These are phyloP conservation scores for Creolimax fragrantissima DNA, from an alignment of 78 protist genomes.

Conservation along the genomic window DNA sequence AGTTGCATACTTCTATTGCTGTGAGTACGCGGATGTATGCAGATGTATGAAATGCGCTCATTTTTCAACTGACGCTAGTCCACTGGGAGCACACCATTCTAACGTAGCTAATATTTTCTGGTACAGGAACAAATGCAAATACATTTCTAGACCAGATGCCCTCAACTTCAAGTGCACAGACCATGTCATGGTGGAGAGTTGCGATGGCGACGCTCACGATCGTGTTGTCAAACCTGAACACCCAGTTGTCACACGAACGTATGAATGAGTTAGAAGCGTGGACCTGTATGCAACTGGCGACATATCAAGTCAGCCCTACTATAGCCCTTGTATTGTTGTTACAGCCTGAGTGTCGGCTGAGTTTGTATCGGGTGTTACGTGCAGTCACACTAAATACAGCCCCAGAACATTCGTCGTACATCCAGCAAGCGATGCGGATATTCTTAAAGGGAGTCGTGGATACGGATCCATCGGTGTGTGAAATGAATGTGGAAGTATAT, in stretches of 20 bases:
- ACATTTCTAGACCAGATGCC: neutral
- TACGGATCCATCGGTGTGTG: neutral
- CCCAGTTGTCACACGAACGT: neutral
- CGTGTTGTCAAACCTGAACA: neutral
- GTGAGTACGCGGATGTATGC: neutral
- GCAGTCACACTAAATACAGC: neutral
- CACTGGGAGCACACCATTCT: neutral
- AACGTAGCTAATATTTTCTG: neutral
- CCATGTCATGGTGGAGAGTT: neutral
- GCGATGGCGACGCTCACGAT: neutral
- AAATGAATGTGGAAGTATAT: neutral
- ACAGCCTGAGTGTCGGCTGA: neutral
- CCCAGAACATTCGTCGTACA: neutral
- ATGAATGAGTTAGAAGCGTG: neutral
- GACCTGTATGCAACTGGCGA: neutral
- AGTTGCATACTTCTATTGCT: neutral
- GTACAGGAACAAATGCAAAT: neutral
- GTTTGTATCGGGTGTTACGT: neutral
- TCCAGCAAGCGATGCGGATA: neutral
- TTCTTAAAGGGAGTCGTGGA: neutral
- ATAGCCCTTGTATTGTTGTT: neutral
- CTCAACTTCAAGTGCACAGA: neutral
- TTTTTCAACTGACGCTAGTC: neutral
- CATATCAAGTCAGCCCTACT: neutral
- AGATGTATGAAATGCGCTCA: neutral